A percentile compares a stretch with the other conserved stretches of the same genome.
These are phyloP conservation scores for Apostasia ramifera DNA, from an alignment of 106 monocot species.

Conservation along the genomic window DNA sequence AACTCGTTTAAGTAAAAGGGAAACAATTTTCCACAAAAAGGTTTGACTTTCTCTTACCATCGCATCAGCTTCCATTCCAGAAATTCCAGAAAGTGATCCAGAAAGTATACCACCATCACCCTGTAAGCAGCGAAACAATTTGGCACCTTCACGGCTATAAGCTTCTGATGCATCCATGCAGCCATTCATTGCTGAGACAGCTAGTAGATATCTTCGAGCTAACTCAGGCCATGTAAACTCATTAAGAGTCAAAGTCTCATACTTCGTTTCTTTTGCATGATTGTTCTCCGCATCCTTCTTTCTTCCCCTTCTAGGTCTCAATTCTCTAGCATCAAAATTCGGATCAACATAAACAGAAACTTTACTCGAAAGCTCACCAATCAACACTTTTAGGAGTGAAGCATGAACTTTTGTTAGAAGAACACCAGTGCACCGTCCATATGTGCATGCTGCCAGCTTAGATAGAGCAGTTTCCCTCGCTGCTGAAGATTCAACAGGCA, in stretches of 20 bases:
- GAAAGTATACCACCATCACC: slow-evolving; percentile 96
- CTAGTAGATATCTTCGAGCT: slow-evolving; percentile 79
- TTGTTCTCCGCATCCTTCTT: slow-evolving; percentile 58
- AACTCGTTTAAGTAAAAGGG: too few relatives aligned
- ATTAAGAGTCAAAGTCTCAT: slow-evolving; percentile 61
- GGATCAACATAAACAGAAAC: slow-evolving; percentile 71
- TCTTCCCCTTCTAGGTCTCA: slow-evolving; percentile 76
- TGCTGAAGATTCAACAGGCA: slow-evolving; percentile 52
- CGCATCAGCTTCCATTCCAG: slow-evolving; percentile 97
- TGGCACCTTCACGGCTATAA: slow-evolving; percentile 60
- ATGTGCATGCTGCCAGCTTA: slow-evolving; percentile 50
- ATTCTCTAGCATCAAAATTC: slow-evolving; percentile 64
- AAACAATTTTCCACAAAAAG: too few relatives aligned
- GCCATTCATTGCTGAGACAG: slow-evolving; percentile 46
- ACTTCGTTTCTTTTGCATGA: slow-evolving; percentile 48
- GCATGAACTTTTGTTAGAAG: slow-evolving; percentile 58
- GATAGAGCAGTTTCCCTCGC: slow-evolving; percentile 44
- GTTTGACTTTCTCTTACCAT: slow-evolving; percentile 46
- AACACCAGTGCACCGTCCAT: slow-evolving; percentile 60
- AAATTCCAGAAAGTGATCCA: slow-evolving; percentile 80
- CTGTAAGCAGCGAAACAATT: slow-evolving; percentile 77
- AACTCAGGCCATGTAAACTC: slow-evolving; percentile 96
- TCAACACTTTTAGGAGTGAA: slow-evolving; percentile 71
- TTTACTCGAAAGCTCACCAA: slow-evolving; percentile 59
- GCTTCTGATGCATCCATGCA: slow-evolving; percentile 61